Evolutionary conservation across 257 asterid genomes (phyloP).

Genomic region (Solanum pinnatisectum): DNA sequence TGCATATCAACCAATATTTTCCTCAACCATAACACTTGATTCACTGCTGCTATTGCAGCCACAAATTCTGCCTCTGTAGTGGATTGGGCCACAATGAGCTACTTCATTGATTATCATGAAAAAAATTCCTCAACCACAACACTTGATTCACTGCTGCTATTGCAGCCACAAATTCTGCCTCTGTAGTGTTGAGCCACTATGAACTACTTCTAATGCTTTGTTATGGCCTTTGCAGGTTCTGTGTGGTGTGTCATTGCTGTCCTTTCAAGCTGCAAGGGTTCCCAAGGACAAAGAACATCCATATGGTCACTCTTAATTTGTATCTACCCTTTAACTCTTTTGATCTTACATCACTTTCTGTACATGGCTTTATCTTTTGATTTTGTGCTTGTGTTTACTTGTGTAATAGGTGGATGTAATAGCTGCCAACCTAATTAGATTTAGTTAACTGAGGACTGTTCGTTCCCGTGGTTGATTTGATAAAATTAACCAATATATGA

Average conservation of each 20-base stretch:
- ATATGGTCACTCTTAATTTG: conserved; percentile 91
- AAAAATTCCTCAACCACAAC: background rate
- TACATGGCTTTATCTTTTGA: background rate
- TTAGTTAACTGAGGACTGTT: background rate
- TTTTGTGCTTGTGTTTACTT: background rate
- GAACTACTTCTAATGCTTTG: background rate
- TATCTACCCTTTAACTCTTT: conserved; percentile 46
- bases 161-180: background rate
- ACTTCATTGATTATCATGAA: background rate
- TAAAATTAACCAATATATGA: background rate
- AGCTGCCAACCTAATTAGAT: background rate
- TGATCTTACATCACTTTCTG: conserved; percentile 20
- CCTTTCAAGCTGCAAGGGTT: conserved; percentile 73
- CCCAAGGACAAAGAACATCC: conserved; percentile 99
- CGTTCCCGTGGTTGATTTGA: background rate
- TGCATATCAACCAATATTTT: background rate
- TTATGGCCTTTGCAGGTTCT: conserved; percentile 47
- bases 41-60: no score
- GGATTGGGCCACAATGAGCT: background rate
- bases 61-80: no score
- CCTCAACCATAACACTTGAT: background rate
- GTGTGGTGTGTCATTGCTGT: conserved; percentile 87
- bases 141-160: background rate
- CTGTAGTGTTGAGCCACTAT: background rate
- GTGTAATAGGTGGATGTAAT: background rate